Percentiles rank a stretch among this genome's conserved stretches.
Conservation (phyloP, 805 yeast species). For the Sporopachydermia lactativora region DNA sequence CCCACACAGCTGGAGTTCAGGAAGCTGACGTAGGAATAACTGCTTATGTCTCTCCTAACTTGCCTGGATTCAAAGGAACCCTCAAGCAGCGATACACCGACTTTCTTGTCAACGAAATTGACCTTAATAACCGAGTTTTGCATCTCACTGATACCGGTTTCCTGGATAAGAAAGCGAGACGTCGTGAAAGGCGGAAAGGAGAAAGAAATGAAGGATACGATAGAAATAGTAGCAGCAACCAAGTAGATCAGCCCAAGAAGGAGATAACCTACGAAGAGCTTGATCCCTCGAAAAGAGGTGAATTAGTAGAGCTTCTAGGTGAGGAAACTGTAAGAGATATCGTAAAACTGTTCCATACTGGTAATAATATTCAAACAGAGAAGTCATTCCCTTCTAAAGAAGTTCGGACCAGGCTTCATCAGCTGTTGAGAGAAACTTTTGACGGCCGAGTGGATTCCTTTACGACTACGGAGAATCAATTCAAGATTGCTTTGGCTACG, state of each 20-base stretch:
- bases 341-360: conserved; percentile 38
- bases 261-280: conserved; percentile 5
- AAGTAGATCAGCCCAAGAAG: conserved; percentile 9
- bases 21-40: conserved; percentile 86
- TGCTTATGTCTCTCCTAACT: conserved; percentile 38
- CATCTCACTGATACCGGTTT: conserved; percentile 68
- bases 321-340: conserved; percentile 43
- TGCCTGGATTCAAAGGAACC: conserved; percentile 59
- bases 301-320: conserved; percentile 42
- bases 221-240: background rate
- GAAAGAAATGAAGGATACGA: conserved; percentile 14
- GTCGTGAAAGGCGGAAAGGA: conserved; percentile 27
- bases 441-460: conserved; percentile 62
- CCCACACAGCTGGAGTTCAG: conserved; percentile 28
- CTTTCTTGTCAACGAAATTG: conserved; percentile 85
- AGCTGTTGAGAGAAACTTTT: conserved; percentile 59
- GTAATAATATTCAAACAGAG: conserved; percentile 42
- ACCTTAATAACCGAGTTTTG: conserved; percentile 49
- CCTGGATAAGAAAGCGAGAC: conserved; percentile 33
- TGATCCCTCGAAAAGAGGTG: conserved; percentile 12
- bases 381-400: conserved; percentile 50
- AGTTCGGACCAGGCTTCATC: conserved; percentile 68
- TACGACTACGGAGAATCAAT: conserved; percentile 55
- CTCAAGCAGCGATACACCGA: conserved; percentile 87
- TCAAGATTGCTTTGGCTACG: conserved; percentile 45